Percentiles rank a stretch among this genome's conserved stretches.
phyloP scores from a whole-genome alignment of 106 monocot species.

The Chionographis japonica region DNA sequence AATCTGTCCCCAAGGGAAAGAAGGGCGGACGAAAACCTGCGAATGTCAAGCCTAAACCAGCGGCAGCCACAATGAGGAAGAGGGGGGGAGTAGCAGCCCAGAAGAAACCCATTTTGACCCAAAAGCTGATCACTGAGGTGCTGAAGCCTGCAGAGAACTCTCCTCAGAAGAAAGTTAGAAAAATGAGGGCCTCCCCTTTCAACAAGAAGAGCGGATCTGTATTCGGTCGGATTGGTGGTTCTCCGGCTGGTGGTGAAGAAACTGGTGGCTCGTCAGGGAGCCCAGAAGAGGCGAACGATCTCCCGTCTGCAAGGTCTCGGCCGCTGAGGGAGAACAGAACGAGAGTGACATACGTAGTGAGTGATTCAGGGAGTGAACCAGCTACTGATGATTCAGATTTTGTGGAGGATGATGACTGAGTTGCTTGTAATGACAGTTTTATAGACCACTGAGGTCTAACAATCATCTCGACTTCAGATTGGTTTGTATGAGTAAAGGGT shows the following conservation, averaged over 20 bases:
- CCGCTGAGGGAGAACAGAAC: conserved; percentile 36
- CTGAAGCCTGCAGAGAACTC: conserved; percentile 45
- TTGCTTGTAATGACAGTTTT: too few relatives aligned
- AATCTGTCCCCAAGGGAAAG: conserved; percentile 22
- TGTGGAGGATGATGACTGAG: conserved; percentile 28
- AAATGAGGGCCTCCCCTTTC: conserved; percentile 82
- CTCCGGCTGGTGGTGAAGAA: not conserved
- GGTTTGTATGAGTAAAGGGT: too few relatives aligned
- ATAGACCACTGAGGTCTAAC: too few relatives aligned
- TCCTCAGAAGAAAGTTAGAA: conserved; percentile 89
- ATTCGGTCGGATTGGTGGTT: conserved; percentile 11
- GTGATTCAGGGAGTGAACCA: conserved; percentile 22
- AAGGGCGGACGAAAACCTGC: conserved; percentile 31
- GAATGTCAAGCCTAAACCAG: conserved; percentile 10
- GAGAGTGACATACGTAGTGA: conserved; percentile 21
- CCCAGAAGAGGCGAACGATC: not conserved
- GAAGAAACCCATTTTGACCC: conserved; percentile 20
- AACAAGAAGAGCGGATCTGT: conserved; percentile 87
- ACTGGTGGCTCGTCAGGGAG: conserved; percentile 6
- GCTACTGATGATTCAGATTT: conserved; percentile 47
- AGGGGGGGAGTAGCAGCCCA: conserved; percentile 30
- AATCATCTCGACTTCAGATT: too few relatives aligned
- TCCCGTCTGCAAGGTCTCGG: conserved; percentile 9
- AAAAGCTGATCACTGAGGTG: conserved; percentile 39
- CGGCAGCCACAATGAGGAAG: not conserved